A percentile compares a stretch with the other conserved stretches of the same genome.
phyloP scores from a whole-genome alignment of 352 stramenopile genomes.

The Phytopythium helicoides region DNA sequence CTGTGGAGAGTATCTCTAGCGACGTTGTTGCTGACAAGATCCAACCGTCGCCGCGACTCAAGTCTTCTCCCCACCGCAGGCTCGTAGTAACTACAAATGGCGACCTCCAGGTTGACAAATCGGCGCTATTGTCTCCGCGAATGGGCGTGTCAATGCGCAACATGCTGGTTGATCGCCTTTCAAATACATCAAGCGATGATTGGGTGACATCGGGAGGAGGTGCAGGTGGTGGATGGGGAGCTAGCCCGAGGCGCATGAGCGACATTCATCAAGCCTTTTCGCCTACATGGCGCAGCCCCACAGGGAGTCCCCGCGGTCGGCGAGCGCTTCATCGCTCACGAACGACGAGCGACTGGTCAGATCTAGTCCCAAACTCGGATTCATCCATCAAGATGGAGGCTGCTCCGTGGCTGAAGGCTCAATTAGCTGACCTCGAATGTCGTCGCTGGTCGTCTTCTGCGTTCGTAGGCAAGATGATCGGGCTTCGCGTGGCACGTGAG shows the following conservation, averaged over 20 bases:
- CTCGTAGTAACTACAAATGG: neutral
- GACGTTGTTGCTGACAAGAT: neutral
- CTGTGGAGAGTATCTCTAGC: neutral
- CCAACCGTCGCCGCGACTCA: conserved; percentile 28
- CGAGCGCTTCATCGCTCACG: conserved; percentile 27
- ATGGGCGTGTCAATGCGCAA: conserved; percentile 21
- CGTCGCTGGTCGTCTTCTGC: conserved; percentile 79
- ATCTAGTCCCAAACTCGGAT: conserved; percentile 34
- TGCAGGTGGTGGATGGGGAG: conserved; percentile 4
- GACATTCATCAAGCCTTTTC: conserved; percentile 34
- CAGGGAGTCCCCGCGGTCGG: neutral
- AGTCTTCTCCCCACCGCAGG: conserved; percentile 9
- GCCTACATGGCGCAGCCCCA: conserved; percentile 13
- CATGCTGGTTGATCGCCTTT: conserved; percentile 3
- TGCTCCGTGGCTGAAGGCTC: conserved; percentile 70
- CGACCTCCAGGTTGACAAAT: conserved; percentile 4
- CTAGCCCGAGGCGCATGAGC: conserved; percentile 51
- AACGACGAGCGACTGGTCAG: conserved; percentile 43
- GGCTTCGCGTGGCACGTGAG: conserved; percentile 74
- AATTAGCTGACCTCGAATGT: conserved; percentile 86
- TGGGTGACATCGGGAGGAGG: conserved; percentile 6
- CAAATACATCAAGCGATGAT: conserved; percentile 11
- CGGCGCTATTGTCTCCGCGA: conserved; percentile 12
- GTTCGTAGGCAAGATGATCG: conserved; percentile 88
- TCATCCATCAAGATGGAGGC: conserved; percentile 13